Base-by-base conservation (phyloP, 208 protist species). In the Trypanosoma mega region DNA sequence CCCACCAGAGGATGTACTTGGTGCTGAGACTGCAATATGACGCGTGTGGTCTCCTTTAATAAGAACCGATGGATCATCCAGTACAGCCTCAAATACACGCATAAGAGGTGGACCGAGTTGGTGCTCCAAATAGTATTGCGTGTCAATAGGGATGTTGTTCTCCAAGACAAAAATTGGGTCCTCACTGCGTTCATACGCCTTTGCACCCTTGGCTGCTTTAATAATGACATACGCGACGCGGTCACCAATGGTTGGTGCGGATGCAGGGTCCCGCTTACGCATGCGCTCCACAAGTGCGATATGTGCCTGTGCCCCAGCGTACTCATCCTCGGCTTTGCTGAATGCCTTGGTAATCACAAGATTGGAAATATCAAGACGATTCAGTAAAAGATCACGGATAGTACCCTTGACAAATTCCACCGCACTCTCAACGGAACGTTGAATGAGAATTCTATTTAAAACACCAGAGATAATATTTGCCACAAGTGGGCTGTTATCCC, bases 161-260 rank as follows among this genome's bases (percentile, higher is more conserved):
- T 90, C 85, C 24, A 94, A 69, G 2, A 90, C 85, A 59, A 98
- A 99, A 8, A 99, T 96, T 16, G 99, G 99, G 78, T 99, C 99
- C 85, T 99, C 99, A n/a, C 95, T 96, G 43, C 98, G 98, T 63
- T 99, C 98, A 71, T 98, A 99, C 14, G 96, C 96, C 63, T 98
- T 98, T 11, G 83, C 83, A 33, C 85, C 80, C 29, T 86, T 90
- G 0, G 78, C 76, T 1, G 84, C 82, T 26, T 92, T 86, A 46
- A 92, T 77, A 55, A 93, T 82, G 29, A 94, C 87, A 63, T 94
- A 93, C 3, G 87, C 84, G 14, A 93, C 81, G 21, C 90, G 87
- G 55, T 94, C 87, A 20, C 85, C 87, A 67, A 92, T 85, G 18
- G 69, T 92, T 33, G 87, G 85, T 3, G 87, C 85, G 16, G 84